A percentile compares a stretch with the other conserved stretches of the same genome.
phyloP scores from a whole-genome alignment of 2,329 filamentous ascomycete genomes.

The Albophoma yamanashiensis region DNA sequence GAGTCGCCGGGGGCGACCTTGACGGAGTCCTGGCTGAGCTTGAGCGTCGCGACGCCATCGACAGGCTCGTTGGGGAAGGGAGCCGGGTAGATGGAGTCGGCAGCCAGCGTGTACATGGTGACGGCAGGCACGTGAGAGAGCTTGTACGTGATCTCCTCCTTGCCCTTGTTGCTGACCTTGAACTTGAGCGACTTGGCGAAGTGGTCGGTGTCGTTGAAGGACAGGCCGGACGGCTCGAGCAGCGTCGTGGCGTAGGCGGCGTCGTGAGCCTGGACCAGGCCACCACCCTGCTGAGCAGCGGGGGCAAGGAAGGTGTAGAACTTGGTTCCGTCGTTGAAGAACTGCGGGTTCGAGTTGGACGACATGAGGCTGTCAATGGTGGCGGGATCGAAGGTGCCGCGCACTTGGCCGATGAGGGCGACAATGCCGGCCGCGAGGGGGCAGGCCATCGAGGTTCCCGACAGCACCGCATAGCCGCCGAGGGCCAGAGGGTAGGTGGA shows the following conservation, averaged over 20 bases:
- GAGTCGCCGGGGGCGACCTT: conserved; percentile 30
- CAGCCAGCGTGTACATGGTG: conserved; percentile 39
- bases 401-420: conserved; percentile 41
- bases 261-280: conserved; percentile 49
- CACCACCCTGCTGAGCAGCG: conserved; percentile 49
- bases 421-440: conserved; percentile 44
- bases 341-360: conserved; percentile 34
- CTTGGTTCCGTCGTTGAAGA: conserved; percentile 32
- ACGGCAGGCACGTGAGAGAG: conserved; percentile 38
- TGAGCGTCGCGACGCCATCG: conserved; percentile 29
- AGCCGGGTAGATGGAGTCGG: conserved; percentile 22
- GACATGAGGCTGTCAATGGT: conserved; percentile 38
- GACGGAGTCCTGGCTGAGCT: conserved; percentile 30
- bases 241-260: conserved; percentile 43
- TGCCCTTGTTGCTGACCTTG: conserved; percentile 43
- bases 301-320: conserved; percentile 35
- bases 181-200: conserved; percentile 38
- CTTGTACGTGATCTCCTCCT: conserved; percentile 36
- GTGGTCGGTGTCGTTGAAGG: conserved; percentile 55
- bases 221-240: conserved; percentile 44
- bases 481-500: conserved; percentile 40
- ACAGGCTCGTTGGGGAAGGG: conserved; percentile 34
- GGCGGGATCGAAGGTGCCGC: conserved; percentile 38
- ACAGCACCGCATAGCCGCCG: conserved; percentile 40
- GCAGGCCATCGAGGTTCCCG: conserved; percentile 50